Conservation (phyloP, 2,329 filamentous ascomycete genomes). For the Fusarium nanum region DNA sequence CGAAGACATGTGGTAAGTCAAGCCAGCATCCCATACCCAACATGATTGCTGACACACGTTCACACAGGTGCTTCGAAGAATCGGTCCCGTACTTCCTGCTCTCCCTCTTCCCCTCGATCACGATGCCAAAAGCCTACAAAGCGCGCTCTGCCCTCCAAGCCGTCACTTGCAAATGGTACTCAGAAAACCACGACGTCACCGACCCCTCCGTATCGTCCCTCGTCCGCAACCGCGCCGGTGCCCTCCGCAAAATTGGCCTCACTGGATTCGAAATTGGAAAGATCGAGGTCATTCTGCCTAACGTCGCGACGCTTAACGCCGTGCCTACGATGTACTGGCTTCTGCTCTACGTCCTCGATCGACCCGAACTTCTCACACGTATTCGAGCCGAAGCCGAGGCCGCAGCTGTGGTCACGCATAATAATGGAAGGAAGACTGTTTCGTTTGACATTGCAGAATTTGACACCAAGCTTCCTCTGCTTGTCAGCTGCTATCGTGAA, state of each 20-base stretch:
- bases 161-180: constrained; percentile 50
- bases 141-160: constrained; percentile 44
- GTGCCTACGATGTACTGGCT: constrained; percentile 55
- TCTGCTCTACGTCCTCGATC: constrained; percentile 46
- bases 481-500: constrained; percentile 60
- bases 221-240: constrained; percentile 46
- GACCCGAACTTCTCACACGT: constrained; percentile 40
- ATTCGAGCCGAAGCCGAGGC: constrained; percentile 38
- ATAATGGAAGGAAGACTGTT: constrained; percentile 7
- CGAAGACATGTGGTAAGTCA: constrained; percentile 36
- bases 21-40: accelerated
- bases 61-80: constrained; percentile 39
- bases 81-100: constrained; percentile 46
- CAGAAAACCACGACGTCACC: constrained; percentile 42
- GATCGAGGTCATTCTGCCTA: constrained; percentile 48
- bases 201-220: constrained; percentile 44
- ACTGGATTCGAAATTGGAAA: constrained; percentile 44
- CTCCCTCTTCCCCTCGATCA: constrained; percentile 47
- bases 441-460: constrained; percentile 54
- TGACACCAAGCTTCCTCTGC: constrained; percentile 54
- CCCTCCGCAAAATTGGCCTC: constrained; percentile 48
- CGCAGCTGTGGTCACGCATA: neutral
- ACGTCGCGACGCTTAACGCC: constrained; percentile 50
- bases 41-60: neutral
- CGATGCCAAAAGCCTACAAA: constrained; percentile 47